phyloP scores from a whole-genome alignment of 768 basidiomycete species.

The Gymnopilus dilepis region DNA sequence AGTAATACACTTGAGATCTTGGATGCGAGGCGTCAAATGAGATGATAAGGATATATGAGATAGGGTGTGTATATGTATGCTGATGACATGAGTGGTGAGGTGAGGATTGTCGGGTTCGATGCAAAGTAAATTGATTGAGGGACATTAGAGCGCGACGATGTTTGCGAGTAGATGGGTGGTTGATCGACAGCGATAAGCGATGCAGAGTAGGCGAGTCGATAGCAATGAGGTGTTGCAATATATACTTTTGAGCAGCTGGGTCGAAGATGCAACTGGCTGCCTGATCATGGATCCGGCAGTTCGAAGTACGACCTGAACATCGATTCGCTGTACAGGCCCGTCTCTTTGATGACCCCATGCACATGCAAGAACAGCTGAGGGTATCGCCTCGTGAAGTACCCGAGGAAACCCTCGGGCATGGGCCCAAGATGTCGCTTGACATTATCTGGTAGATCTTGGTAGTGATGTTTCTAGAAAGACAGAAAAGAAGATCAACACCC shows the following conservation, averaged over 20 bases:
- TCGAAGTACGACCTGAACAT: constrained; percentile 94
- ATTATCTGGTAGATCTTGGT: constrained; percentile 93
- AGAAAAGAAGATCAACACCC: constrained; percentile 3
- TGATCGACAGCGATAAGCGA: constrained; percentile 1
- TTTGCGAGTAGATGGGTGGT: background rate
- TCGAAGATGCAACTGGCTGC: background rate
- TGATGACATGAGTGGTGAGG: background rate
- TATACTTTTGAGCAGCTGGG: background rate
- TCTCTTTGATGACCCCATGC: constrained; percentile 77
- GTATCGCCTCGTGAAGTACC: constrained; percentile 94
- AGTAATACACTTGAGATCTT: background rate
- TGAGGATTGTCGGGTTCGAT: no score
- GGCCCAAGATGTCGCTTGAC: constrained; percentile 88
- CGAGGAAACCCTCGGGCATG: constrained; percentile 91
- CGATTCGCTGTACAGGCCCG: constrained; percentile 77
- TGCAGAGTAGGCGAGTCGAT: constrained; percentile 1
- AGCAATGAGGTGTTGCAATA: background rate
- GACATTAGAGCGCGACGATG: background rate
- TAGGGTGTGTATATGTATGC: background rate
- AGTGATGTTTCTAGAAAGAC: constrained; percentile 85
- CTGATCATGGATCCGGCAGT: constrained; percentile 44
- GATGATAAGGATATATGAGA: constrained; percentile 8
- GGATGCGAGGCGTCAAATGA: background rate
- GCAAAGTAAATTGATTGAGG: background rate
- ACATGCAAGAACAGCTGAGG: constrained; percentile 93